Percentiles rank a stretch among this genome's conserved stretches.
Conservation (phyloP, 1,284 basidiomycete genomes). For the Irpex lacteus region DNA sequence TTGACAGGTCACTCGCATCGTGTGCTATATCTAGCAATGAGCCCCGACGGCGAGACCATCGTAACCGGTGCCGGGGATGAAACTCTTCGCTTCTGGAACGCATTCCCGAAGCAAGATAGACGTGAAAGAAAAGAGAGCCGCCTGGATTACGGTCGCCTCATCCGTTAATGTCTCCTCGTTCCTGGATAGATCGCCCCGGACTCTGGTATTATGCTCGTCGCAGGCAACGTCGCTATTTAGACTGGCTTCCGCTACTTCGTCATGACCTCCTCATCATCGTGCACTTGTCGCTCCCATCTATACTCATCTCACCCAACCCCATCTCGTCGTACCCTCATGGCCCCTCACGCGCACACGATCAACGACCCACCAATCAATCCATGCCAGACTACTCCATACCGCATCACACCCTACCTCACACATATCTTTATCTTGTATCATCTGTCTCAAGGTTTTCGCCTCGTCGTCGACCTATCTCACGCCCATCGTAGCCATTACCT, state of each 20-base stretch:
- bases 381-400: not conserved
- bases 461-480: not conserved
- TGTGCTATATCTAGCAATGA: constrained; percentile 96
- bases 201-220: not conserved
- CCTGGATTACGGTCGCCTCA: constrained; percentile 62
- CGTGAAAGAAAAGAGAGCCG: constrained; percentile 45
- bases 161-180: constrained; percentile 37
- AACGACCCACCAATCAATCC: not conserved
- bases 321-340: not conserved
- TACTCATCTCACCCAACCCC: not conserved
- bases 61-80: constrained; percentile 98
- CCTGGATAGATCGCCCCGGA: not conserved
- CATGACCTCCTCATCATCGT: not conserved
- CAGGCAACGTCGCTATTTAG: not conserved
- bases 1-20: constrained; percentile 93
- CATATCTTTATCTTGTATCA: constrained; percentile 5
- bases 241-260: not conserved
- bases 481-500: not conserved
- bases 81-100: constrained; percentile 96
- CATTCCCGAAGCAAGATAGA: constrained; percentile 71
- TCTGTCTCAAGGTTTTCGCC: not conserved
- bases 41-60: constrained; percentile 94
- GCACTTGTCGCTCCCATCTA: not conserved
- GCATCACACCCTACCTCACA: not conserved
- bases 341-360: not conserved